Conservation (phyloP, 1,284 basidiomycete species). For the Xerocomus alliaceus region DNA sequence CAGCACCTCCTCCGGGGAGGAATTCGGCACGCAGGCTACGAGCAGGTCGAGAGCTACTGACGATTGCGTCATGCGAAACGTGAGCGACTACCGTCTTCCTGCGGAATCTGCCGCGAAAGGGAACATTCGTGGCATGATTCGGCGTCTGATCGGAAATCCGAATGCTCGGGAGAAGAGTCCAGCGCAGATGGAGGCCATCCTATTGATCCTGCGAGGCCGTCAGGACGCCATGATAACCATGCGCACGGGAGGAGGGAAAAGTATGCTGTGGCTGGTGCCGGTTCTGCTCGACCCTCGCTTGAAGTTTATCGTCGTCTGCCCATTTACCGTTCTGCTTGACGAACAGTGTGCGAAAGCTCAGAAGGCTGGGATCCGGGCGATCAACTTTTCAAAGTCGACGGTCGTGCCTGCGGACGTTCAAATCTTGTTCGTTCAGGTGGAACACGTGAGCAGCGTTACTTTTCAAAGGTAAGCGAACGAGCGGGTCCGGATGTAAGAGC, state of each 20-base stretch:
- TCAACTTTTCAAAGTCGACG: not conserved
- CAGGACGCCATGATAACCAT: not conserved
- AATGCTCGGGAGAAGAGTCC: not conserved
- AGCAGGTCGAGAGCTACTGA: too few species aligned
- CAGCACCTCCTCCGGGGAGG: too few species aligned
- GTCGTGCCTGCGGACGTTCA: not conserved
- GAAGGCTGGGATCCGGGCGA: not conserved
- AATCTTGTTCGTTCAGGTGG: slow-evolving; percentile 1
- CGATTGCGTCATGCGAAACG: too few species aligned
- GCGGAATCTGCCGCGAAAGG: too few species aligned
- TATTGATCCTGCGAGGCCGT: not conserved
- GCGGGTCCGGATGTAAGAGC: too few species aligned
- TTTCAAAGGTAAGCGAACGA: not conserved
- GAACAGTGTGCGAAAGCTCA: not conserved
- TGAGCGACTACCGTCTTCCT: too few species aligned
- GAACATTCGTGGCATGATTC: not conserved
- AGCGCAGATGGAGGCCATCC: not conserved
- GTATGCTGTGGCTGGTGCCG: not conserved
- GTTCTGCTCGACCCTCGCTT: not conserved
- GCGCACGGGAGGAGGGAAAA: not conserved
- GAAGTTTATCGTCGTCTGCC: not conserved
- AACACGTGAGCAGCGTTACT: not conserved
- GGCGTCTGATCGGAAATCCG: not conserved
- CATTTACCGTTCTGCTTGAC: not conserved
- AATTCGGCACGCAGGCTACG: too few species aligned